Conservation (phyloP, 192 early-diverging fungal species). For the Podila horticola region DNA sequence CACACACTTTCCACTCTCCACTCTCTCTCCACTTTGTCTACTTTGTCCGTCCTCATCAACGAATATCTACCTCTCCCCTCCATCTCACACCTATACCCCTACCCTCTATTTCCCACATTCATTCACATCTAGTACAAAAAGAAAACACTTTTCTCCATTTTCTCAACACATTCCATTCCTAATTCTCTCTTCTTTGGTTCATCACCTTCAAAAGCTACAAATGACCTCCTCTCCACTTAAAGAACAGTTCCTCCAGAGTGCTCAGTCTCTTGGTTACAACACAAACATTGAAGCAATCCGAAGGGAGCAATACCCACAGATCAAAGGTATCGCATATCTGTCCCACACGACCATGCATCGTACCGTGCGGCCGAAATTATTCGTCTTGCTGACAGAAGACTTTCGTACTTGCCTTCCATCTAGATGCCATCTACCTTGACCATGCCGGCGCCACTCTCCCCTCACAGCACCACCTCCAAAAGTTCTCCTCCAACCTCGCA, state of each 20-base stretch:
- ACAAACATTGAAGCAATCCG: constrained; percentile 59
- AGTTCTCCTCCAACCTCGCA: constrained; percentile 56
- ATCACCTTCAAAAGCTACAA: constrained; percentile 3
- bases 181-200: background rate
- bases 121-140: background rate
- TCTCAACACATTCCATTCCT: background rate
- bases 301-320: constrained; percentile 65
- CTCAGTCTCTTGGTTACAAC: constrained; percentile 50
- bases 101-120: background rate
- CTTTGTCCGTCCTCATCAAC: too few relatives aligned
- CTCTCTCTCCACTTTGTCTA: too few relatives aligned
- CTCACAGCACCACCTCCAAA: constrained; percentile 54
- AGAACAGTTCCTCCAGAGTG: constrained; percentile 20
- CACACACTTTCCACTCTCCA: too few relatives aligned
- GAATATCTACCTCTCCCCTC: background rate
- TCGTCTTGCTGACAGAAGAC: background rate
- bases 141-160: background rate
- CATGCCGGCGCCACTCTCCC: constrained; percentile 72
- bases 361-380: too few relatives aligned
- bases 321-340: constrained; percentile 42
- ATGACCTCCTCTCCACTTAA: background rate
- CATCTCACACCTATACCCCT: background rate
- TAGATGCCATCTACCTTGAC: constrained; percentile 66
- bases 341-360: background rate
- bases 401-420: background rate